These are phyloP conservation scores for Lodderomyces oxycetoniae DNA, from an alignment of 1,139 yeast species.

Conservation along the genomic window DNA sequence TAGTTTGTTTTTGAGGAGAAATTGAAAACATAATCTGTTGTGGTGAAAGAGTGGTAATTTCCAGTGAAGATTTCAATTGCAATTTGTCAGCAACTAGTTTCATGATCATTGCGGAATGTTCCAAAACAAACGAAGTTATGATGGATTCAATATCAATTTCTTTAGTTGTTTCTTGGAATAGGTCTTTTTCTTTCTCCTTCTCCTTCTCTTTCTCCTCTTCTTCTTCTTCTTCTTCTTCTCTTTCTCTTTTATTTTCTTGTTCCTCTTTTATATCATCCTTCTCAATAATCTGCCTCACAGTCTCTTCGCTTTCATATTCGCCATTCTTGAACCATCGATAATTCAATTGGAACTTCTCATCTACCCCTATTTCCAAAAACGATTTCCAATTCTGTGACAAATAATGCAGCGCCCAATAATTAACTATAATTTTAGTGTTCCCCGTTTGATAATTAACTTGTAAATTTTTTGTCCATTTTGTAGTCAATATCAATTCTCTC, in stretches of 20 bases:
- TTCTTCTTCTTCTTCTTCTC: constrained; percentile 16
- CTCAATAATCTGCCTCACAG: constrained; percentile 13
- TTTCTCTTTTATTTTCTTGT: constrained; percentile 5
- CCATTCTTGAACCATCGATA: constrained; percentile 72
- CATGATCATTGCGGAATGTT: constrained; percentile 36
- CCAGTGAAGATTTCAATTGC: constrained; percentile 4
- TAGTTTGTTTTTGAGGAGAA: constrained; percentile 32
- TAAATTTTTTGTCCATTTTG: constrained; percentile 62
- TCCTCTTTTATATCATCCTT: constrained; percentile 1
- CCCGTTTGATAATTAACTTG: constrained; percentile 66
- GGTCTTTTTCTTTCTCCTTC: not conserved
- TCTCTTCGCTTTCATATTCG: constrained; percentile 22
- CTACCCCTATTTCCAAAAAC: constrained; percentile 63
- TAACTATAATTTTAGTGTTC: constrained; percentile 53
- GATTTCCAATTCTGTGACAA: constrained; percentile 38
- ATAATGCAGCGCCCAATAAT: constrained; percentile 63
- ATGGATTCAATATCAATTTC: constrained; percentile 36
- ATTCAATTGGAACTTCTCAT: constrained; percentile 45
- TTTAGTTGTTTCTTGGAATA: not conserved
- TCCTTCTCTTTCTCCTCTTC: not conserved
- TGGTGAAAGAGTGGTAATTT: constrained; percentile 23
- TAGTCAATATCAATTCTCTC: constrained; percentile 45
- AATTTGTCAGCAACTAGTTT: constrained; percentile 19
- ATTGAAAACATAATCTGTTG: constrained; percentile 36
- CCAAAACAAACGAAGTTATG: constrained; percentile 31